Evolutionary conservation across 495 filamentous ascomycete species (phyloP).

Genomic region (Penicillium steckii): DNA sequence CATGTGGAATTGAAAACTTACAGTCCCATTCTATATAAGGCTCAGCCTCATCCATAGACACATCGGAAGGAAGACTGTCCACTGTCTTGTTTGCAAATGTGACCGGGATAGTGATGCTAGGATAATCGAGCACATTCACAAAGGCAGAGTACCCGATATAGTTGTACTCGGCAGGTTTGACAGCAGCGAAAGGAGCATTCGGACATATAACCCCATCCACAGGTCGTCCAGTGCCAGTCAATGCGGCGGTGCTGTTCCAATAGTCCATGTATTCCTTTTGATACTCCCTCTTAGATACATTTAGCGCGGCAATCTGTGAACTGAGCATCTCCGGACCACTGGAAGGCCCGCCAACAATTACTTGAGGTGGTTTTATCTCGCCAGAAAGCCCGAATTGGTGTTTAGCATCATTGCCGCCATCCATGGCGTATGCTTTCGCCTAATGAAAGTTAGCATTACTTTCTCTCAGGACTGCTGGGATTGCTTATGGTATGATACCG

Average conservation of each 20-base stretch:
- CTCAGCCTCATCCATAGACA: conserved; percentile 43
- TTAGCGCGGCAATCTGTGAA: conserved; percentile 49
- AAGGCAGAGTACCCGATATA: conserved; percentile 53
- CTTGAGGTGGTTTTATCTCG: conserved; percentile 45
- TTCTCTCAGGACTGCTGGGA: too few relatives aligned
- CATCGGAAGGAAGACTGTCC: conserved; percentile 42
- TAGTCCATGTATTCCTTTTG: conserved; percentile 68
- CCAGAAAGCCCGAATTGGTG: conserved; percentile 54
- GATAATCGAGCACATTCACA: conserved; percentile 60
- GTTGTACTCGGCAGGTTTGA: conserved; percentile 44
- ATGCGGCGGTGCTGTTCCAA: conserved; percentile 59
- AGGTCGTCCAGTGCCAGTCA: conserved; percentile 56
- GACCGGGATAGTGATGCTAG: conserved; percentile 56
- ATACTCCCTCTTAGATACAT: conserved; percentile 56
- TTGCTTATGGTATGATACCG: conserved; percentile 17
- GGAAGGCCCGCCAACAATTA: conserved; percentile 26
- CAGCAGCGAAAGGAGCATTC: conserved; percentile 45
- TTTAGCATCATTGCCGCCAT: conserved; percentile 49
- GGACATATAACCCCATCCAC: conserved; percentile 55
- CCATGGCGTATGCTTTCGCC: conserved; percentile 38
- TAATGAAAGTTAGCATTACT: conserved; percentile 9
- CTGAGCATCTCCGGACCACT: conserved; percentile 37
- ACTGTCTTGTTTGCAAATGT: conserved; percentile 52
- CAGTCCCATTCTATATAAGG: conserved; percentile 45
- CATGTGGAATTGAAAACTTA: conserved; percentile 36